phyloP scores from a whole-genome alignment of 2,329 filamentous ascomycete genomes.

The Aureobasidium sp. region DNA sequence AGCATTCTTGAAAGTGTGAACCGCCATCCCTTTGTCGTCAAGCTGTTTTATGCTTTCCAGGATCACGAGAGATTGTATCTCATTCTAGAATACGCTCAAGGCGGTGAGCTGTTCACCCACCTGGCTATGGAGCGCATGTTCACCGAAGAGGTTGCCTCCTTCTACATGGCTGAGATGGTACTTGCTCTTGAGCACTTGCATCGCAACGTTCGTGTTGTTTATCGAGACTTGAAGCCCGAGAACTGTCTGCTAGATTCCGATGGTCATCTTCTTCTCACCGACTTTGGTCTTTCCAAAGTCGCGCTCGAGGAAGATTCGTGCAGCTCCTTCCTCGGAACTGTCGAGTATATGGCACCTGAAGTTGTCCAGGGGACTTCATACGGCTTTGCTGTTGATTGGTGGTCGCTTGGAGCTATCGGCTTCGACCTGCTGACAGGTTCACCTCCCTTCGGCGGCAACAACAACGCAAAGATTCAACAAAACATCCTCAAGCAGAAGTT shows the following conservation, averaged over 20 bases:
- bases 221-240: slow-evolving; percentile 94
- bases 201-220: slow-evolving; percentile 84
- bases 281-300: slow-evolving; percentile 96
- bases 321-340: slow-evolving; percentile 86
- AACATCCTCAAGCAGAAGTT: slow-evolving; percentile 94
- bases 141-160: slow-evolving; percentile 76
- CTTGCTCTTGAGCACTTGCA: slow-evolving; percentile 91
- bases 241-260: slow-evolving; percentile 90
- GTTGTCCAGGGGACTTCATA: slow-evolving; percentile 83
- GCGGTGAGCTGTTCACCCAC: slow-evolving; percentile 95
- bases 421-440: slow-evolving; percentile 89
- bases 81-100: slow-evolving; percentile 94
- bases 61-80: slow-evolving; percentile 96
- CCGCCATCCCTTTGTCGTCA: slow-evolving; percentile 94
- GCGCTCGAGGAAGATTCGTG: slow-evolving; percentile 68
- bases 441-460: slow-evolving; percentile 83
- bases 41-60: slow-evolving; percentile 96
- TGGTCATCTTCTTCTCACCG: slow-evolving; percentile 87
- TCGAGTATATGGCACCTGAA: slow-evolving; percentile 99
- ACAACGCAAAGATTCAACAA: slow-evolving; percentile 90
- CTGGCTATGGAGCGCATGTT: slow-evolving; percentile 94
- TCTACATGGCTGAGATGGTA: slow-evolving; percentile 98
- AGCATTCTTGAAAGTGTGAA: slow-evolving; percentile 93
- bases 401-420: slow-evolving; percentile 89
- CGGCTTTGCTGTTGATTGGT: slow-evolving; percentile 95